These are phyloP conservation scores for Penicillium sp. DNA, from an alignment of 2,329 filamentous ascomycete species.

Conservation along the genomic window DNA sequence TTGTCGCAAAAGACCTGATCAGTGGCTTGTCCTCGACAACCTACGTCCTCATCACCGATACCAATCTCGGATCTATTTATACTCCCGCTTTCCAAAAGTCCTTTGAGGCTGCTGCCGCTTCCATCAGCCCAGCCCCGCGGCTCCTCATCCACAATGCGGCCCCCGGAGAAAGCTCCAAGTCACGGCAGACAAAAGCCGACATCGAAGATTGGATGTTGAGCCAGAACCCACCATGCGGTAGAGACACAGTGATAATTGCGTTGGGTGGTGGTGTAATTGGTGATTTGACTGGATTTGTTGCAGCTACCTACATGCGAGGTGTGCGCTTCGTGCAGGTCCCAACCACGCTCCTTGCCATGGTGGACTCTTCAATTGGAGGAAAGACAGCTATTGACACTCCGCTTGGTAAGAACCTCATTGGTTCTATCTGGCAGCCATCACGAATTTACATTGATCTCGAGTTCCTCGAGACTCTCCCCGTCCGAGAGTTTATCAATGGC, in stretches of 20 bases:
- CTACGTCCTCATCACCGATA: conserved; percentile 95
- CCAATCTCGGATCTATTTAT: conserved; percentile 80
- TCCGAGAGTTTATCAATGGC: conserved; percentile 93
- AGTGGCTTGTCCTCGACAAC: conserved; percentile 76
- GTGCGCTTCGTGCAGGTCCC: conserved; percentile 95
- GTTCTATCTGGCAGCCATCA: conserved; percentile 93
- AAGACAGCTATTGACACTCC: conserved; percentile 98
- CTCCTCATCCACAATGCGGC: conserved; percentile 83
- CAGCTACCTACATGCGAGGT: conserved; percentile 97
- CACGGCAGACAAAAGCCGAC: conserved; percentile 85
- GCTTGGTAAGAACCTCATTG: conserved; percentile 91
- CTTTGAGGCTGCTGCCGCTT: conserved; percentile 56
- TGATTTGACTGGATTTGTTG: conserved; percentile 96
- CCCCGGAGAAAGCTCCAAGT: conserved; percentile 91
- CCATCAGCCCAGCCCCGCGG: conserved; percentile 54
- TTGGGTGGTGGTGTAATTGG: conserved; percentile 95
- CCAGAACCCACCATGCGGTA: conserved; percentile 76
- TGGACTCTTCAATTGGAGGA: conserved; percentile 95
- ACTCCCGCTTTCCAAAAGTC: conserved; percentile 69
- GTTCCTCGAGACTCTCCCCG: conserved; percentile 86
- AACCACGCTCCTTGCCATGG: conserved; percentile 92
- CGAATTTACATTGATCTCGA: conserved; percentile 91
- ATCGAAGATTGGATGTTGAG: conserved; percentile 97
- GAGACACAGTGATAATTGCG: conserved; percentile 92
- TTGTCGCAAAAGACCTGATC: conserved; percentile 78